A percentile compares a stretch with the other conserved stretches of the same genome.
Evolutionary conservation across 2,329 filamentous ascomycete genomes (phyloP).

Genomic region (Huntiella decipiens): DNA sequence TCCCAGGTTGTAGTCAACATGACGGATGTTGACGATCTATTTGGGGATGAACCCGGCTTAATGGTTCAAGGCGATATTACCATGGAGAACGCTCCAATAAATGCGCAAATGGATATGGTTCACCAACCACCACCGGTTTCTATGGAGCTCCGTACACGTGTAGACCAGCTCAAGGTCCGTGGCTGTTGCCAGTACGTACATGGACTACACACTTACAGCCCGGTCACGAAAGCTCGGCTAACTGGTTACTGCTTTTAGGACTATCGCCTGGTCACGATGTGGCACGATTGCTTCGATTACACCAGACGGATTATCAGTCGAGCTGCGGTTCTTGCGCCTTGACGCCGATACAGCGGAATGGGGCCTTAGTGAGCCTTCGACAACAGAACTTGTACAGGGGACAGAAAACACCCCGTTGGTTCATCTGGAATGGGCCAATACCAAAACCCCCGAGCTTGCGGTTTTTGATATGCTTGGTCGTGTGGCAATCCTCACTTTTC

Average conservation of each 20-base stretch:
- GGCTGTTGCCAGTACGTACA: conserved; percentile 62
- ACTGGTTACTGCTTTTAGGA: conserved; percentile 28
- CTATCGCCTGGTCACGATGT: conserved; percentile 70
- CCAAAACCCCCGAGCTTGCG: conserved; percentile 59
- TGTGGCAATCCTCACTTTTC: conserved; percentile 54
- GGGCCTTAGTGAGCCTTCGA: conserved; percentile 55
- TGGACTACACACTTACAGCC: not conserved
- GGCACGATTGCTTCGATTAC: conserved; percentile 73
- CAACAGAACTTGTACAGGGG: conserved; percentile 39
- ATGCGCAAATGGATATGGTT: conserved; percentile 17
- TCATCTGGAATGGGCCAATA: conserved; percentile 64
- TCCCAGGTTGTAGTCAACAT: conserved; percentile 25
- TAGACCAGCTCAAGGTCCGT: conserved; percentile 56
- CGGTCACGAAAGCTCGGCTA: conserved; percentile 3
- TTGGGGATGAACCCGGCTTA: conserved; percentile 38
- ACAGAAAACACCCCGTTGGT: conserved; percentile 49
- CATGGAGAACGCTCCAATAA: conserved; percentile 33
- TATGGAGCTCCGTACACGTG: conserved; percentile 49
- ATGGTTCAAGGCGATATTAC: conserved; percentile 6
- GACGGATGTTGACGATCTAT: conserved; percentile 53
- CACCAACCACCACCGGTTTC: conserved; percentile 26
- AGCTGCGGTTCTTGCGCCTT: conserved; percentile 54
- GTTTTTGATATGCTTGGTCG: conserved; percentile 64
- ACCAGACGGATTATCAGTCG: conserved; percentile 48
- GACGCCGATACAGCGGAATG: conserved; percentile 52